Conservation (phyloP, 208 protist genomes). For the Tritrichomonas musculus region DNA sequence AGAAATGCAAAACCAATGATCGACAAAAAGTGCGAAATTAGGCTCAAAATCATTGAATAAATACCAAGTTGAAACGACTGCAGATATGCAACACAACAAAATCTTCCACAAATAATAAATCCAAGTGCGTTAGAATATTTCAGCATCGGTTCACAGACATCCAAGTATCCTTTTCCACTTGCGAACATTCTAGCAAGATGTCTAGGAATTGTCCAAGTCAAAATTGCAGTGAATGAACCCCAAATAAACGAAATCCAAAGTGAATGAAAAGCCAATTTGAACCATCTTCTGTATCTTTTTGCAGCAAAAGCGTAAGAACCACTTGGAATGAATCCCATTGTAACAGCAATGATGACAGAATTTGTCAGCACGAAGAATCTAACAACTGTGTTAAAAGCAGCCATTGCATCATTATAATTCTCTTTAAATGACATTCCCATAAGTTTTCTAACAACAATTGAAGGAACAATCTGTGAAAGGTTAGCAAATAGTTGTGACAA, state of each 20-base stretch:
- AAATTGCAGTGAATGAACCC: background rate
- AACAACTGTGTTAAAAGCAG: background rate
- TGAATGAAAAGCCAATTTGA: background rate
- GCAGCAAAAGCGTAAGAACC: background rate
- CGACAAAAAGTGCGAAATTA: background rate
- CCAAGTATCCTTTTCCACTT: background rate
- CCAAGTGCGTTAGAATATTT: background rate
- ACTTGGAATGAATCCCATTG: background rate
- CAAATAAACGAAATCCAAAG: background rate
- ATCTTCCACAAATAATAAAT: background rate
- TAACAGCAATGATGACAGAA: background rate
- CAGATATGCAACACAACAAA: background rate
- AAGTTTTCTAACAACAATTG: background rate
- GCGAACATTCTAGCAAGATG: background rate
- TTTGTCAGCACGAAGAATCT: background rate
- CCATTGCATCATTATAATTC: background rate
- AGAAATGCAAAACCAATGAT: background rate
- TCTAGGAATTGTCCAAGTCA: background rate
- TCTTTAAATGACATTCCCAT: background rate
- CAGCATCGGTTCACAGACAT: background rate
- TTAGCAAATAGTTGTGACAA: background rate
- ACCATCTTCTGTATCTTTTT: background rate
- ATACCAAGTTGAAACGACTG: background rate
- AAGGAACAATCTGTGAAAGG: background rate
- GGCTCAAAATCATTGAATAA: background rate